Evolutionary conservation across 805 yeast species (phyloP).

Genomic region (Saturnispora zaruensis): DNA sequence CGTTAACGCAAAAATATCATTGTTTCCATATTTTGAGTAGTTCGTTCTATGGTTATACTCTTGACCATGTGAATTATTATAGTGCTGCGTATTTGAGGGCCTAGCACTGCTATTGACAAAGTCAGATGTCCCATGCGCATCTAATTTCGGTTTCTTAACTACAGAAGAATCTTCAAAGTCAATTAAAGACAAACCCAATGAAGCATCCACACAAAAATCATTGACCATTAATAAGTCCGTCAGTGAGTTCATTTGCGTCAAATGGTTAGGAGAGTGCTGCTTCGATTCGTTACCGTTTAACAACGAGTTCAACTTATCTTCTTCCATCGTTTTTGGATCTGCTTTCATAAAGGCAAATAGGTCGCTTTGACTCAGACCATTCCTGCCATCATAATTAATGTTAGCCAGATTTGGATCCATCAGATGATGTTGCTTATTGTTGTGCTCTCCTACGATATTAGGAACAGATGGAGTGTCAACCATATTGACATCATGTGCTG

Average conservation of each 20-base stretch:
- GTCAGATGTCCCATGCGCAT: not conserved
- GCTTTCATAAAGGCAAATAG: constrained; percentile 10
- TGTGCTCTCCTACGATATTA: not conserved
- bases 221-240: constrained; percentile 27
- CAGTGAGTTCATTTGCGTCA: constrained; percentile 17
- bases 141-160: constrained; percentile 9
- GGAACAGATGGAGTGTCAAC: not conserved
- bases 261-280: not conserved
- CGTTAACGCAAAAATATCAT: not conserved
- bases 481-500: not conserved
- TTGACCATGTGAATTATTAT: constrained; percentile 4
- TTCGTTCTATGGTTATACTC: constrained; percentile 7
- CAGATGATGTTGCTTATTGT: not conserved
- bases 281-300: constrained; percentile 6
- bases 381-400: not conserved
- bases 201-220: constrained; percentile 77
- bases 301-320: constrained; percentile 13
- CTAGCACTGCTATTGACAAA: not conserved
- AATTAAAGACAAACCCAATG: constrained; percentile 62
- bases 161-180: constrained; percentile 32
- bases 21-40: constrained; percentile 2
- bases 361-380: constrained; percentile 10
- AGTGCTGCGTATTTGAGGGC: not conserved
- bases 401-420: not conserved
- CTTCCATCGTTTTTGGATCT: constrained; percentile 14